These are phyloP conservation scores for Sequoia sempervirens DNA, from an alignment of 75 land plant species.

Conservation along the genomic window DNA sequence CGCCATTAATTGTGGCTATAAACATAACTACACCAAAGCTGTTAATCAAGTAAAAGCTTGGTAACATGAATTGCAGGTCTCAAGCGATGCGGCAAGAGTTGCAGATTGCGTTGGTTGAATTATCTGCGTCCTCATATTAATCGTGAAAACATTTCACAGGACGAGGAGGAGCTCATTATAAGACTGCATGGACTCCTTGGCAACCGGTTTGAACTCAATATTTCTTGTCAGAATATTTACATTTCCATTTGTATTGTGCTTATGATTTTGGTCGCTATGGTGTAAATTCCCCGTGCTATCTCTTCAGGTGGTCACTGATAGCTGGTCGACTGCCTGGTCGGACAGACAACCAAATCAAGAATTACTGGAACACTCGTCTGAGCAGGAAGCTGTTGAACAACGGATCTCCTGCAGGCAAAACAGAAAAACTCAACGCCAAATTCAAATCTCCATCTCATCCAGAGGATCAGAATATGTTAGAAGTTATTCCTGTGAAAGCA, in stretches of 20 bases:
- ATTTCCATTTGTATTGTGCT: neutral
- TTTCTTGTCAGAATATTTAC: neutral
- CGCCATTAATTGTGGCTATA: too few relatives aligned
- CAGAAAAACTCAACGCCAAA: neutral
- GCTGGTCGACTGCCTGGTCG: neutral
- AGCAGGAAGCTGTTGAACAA: neutral
- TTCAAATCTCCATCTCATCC: neutral
- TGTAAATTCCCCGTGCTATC: neutral
- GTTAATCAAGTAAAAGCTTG: neutral
- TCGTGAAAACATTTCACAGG: constrained; percentile 7
- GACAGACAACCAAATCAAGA: constrained; percentile 10
- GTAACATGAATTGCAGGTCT: constrained; percentile 6
- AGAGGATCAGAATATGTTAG: neutral
- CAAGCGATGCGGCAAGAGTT: constrained; percentile 21
- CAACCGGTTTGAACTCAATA: constrained; percentile 4
- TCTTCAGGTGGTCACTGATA: constrained; percentile 3
- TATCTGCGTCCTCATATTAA: constrained; percentile 19
- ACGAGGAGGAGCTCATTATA: constrained; percentile 18
- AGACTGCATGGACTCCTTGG: constrained; percentile 16
- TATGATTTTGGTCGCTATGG: neutral
- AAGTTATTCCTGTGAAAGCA: neutral
- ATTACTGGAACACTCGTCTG: neutral
- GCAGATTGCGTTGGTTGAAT: constrained; percentile 25
- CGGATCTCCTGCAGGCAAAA: neutral
- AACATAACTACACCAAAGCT: neutral